Conservation (phyloP, 306 rosid genomes). For the Geum urbanum region DNA sequence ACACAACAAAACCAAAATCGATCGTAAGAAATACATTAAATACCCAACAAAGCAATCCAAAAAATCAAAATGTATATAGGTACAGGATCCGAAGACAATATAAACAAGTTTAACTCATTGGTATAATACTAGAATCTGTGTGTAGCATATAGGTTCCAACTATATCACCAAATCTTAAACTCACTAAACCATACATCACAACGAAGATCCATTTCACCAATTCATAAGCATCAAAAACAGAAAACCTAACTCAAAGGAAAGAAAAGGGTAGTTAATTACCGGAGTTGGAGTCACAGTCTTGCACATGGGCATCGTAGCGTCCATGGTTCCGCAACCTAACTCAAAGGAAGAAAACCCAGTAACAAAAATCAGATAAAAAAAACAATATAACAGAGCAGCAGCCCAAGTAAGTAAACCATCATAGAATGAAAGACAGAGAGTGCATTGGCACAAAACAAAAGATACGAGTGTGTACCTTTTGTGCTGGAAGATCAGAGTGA, state of each 20-base stretch:
- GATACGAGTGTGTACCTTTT: background rate
- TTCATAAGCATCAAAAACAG: background rate
- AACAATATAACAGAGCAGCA: background rate
- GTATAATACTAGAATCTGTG: background rate
- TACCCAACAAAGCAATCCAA: background rate
- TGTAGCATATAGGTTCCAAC: background rate
- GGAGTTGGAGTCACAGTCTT: conserved; percentile 50
- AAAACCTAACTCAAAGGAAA: background rate
- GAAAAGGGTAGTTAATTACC: conserved; percentile 31
- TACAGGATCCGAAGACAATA: background rate
- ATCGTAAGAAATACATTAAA: background rate
- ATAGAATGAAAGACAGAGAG: no score
- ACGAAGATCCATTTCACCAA: background rate
- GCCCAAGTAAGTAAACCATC: background rate
- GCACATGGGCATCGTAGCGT: conserved; percentile 61
- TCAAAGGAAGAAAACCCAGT: conserved; percentile 13
- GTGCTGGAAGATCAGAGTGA: background rate
- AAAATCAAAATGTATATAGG: background rate
- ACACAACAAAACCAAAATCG: conserved; percentile 8
- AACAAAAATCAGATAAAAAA: background rate
- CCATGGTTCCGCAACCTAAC: conserved; percentile 37
- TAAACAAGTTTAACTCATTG: background rate
- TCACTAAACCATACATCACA: conserved; percentile 1
- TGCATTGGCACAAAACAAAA: background rate
- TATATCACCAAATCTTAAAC: background rate